Conservation (phyloP, 2,329 filamentous ascomycete species). For the Aspergillus ustus region DNA sequence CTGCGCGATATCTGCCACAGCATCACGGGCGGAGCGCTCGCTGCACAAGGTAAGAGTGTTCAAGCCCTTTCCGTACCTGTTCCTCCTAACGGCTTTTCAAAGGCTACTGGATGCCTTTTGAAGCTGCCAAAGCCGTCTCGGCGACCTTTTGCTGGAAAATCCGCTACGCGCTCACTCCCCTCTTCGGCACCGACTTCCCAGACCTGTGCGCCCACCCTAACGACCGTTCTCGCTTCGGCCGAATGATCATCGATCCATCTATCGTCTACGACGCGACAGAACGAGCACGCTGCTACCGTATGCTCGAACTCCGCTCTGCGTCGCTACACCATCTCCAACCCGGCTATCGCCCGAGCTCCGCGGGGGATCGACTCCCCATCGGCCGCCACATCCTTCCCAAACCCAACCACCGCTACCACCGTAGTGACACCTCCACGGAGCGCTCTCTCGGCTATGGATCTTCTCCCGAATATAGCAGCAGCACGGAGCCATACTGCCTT, state of each 20-base stretch:
- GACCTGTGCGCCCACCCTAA: constrained; percentile 68
- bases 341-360: constrained; percentile 21
- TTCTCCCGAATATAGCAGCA: constrained; percentile 39
- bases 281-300: constrained; percentile 37
- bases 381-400: constrained; percentile 31
- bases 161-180: constrained; percentile 80
- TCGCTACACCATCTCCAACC: not conserved
- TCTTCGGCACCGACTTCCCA: constrained; percentile 86
- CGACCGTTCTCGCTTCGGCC: constrained; percentile 63
- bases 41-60: constrained; percentile 74
- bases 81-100: constrained; percentile 3
- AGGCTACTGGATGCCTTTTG: constrained; percentile 98
- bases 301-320: constrained; percentile 31
- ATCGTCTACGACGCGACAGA: constrained; percentile 59
- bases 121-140: constrained; percentile 83
- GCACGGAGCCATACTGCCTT: constrained; percentile 39
- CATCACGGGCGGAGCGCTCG: constrained; percentile 89
- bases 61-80: not conserved
- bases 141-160: constrained; percentile 88
- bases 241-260: constrained; percentile 67
- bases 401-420: constrained; percentile 21
- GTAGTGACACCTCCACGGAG: constrained; percentile 22
- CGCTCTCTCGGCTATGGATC: constrained; percentile 45
- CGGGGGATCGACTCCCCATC: constrained; percentile 2
- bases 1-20: constrained; percentile 89